phyloP scores from a whole-genome alignment of 306 rosid genomes.

The Carpinus viminea region DNA sequence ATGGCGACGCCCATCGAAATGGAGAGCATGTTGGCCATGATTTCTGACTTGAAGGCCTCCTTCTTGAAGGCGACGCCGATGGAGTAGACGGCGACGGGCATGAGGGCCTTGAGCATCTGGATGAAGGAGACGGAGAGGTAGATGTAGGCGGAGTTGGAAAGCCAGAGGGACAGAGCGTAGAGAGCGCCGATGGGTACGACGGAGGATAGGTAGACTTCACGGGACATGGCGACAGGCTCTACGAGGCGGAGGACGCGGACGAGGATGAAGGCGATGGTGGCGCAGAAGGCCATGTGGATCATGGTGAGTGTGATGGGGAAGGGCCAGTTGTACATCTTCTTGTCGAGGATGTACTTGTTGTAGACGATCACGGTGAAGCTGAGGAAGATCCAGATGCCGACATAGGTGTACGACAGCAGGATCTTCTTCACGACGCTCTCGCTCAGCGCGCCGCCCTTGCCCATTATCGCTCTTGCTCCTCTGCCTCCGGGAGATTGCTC shows the following conservation, averaged over 20 bases:
- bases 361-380: slow-evolving; percentile 86
- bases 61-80: slow-evolving; percentile 67
- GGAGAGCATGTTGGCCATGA: slow-evolving; percentile 83
- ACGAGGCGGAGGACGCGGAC: slow-evolving; percentile 67
- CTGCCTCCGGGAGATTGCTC: neutral
- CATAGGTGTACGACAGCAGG: slow-evolving; percentile 75
- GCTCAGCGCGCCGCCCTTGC: slow-evolving; percentile 72
- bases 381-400: slow-evolving; percentile 84
- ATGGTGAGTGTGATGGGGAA: slow-evolving; percentile 89
- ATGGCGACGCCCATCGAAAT: slow-evolving; percentile 81
- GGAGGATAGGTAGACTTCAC: slow-evolving; percentile 67
- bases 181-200: slow-evolving; percentile 90
- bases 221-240: slow-evolving; percentile 73
- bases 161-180: slow-evolving; percentile 83
- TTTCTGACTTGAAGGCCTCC: slow-evolving; percentile 60
- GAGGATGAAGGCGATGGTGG: slow-evolving; percentile 65
- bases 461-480: slow-evolving; percentile 40
- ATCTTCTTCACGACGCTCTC: slow-evolving; percentile 81
- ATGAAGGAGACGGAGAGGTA: slow-evolving; percentile 90
- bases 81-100: slow-evolving; percentile 94
- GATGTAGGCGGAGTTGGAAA: slow-evolving; percentile 88
- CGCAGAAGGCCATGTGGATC: slow-evolving; percentile 95
- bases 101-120: slow-evolving; percentile 89
- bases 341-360: slow-evolving; percentile 96
- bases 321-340: slow-evolving; percentile 90